Evolutionary conservation across 78 protist genomes (phyloP).

Genomic region (Dictyostelium intermedium): DNA sequence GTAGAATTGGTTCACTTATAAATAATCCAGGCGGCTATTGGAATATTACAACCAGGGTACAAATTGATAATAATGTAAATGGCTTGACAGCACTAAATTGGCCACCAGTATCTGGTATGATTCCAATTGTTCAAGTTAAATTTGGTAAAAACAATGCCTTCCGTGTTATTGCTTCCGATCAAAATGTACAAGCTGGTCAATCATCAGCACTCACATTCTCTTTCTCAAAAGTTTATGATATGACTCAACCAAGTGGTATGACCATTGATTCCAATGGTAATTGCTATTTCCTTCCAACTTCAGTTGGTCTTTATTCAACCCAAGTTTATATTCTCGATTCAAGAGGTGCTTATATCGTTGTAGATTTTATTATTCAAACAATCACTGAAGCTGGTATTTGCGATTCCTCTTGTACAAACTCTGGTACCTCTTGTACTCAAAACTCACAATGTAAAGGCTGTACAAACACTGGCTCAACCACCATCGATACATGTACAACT

Average conservation of each 20-base stretch:
- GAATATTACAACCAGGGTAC: conserved; percentile 12
- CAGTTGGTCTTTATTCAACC: background rate
- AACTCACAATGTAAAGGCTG: background rate
- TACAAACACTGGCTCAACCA: background rate
- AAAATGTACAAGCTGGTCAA: background rate
- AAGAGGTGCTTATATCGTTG: background rate
- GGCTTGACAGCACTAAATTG: background rate
- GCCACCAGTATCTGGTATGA: conserved; percentile 3
- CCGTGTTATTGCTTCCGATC: background rate
- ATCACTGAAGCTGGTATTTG: background rate
- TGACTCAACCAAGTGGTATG: conserved; percentile 11
- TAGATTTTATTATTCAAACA: conserved; percentile 2
- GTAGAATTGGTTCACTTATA: conserved; percentile 18
- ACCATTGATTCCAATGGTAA: background rate
- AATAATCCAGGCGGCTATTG: conserved; percentile 24
- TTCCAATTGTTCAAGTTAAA: background rate
- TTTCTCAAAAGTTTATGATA: background rate
- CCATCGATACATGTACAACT: background rate
- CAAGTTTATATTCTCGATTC: background rate
- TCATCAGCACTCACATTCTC: background rate
- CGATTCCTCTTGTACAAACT: background rate
- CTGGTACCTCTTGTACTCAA: background rate
- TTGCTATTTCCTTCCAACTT: background rate
- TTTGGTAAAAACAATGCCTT: background rate
- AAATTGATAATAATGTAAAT: background rate